phyloP scores from a whole-genome alignment of 2,329 filamentous ascomycete genomes.

The Chaetoscypha palmicola region DNA sequence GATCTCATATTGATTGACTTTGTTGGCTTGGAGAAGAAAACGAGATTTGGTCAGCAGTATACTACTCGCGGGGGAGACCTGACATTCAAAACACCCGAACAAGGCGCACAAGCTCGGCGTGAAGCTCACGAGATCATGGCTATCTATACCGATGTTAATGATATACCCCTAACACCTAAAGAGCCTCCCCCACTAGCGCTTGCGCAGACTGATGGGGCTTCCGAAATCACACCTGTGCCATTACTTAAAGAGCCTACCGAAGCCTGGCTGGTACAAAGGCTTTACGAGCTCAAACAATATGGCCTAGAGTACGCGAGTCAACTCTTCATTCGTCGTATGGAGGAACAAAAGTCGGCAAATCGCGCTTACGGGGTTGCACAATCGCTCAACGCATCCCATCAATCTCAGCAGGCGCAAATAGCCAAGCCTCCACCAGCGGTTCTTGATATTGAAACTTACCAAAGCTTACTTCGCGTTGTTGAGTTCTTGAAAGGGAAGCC shows the following conservation, averaged over 20 bases:
- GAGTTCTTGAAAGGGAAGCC: conserved; percentile 39
- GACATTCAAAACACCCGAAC: conserved; percentile 47
- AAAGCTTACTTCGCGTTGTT: conserved; percentile 22
- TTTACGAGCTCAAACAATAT: conserved; percentile 27
- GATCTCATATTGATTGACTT: conserved; percentile 43
- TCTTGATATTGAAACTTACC: conserved; percentile 17
- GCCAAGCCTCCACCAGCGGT: conserved; percentile 1
- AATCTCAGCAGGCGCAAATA: conserved; percentile 3
- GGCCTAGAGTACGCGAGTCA: conserved; percentile 24
- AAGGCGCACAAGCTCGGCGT: conserved; percentile 47
- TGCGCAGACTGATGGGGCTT: conserved; percentile 11
- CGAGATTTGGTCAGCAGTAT: conserved; percentile 42
- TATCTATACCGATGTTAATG: conserved; percentile 29
- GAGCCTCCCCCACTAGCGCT: conserved; percentile 21
- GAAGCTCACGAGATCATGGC: conserved; percentile 55
- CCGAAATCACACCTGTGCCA: conserved; percentile 9
- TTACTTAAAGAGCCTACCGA: conserved; percentile 22
- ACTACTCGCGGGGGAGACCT: conserved; percentile 47
- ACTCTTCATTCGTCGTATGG: conserved; percentile 18
- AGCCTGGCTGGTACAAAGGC: conserved; percentile 25
- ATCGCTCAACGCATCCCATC: conserved; percentile 11
- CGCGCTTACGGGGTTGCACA: conserved; percentile 14
- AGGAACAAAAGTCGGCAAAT: conserved; percentile 11
- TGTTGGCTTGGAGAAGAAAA: conserved; percentile 25
- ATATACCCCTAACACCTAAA: conserved; percentile 31